Evolutionary conservation across 2,329 filamentous ascomycete genomes (phyloP).

Genomic region (Massarina eburnea): DNA sequence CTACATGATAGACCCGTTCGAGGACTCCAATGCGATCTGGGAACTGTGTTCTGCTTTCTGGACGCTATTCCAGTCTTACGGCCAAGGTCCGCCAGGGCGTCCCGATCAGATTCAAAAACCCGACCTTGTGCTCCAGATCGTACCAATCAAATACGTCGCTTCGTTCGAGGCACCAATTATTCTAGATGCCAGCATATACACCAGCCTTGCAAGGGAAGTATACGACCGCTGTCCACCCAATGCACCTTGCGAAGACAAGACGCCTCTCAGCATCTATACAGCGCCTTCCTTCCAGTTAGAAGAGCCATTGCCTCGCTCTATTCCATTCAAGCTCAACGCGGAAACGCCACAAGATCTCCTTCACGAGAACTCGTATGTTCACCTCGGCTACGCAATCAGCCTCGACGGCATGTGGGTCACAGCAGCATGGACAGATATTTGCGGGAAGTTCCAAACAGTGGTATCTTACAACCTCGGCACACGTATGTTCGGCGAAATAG

Average conservation of each 20-base stretch:
- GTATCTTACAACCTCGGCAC: conserved; percentile 70
- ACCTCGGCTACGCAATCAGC: conserved; percentile 77
- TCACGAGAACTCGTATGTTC: conserved; percentile 77
- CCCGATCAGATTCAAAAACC: conserved; percentile 32
- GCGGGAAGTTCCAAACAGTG: conserved; percentile 71
- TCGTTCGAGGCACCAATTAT: conserved; percentile 64
- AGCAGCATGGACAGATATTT: conserved; percentile 78
- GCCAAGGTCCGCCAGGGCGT: conserved; percentile 51
- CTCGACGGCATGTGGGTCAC: conserved; percentile 77
- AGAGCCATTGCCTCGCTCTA: conserved; percentile 66
- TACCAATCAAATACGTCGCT: conserved; percentile 69
- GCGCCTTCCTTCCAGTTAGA: conserved; percentile 74
- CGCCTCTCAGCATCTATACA: conserved; percentile 56
- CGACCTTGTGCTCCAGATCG: conserved; percentile 75
- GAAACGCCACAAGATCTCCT: conserved; percentile 72
- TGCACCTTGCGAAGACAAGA: conserved; percentile 31
- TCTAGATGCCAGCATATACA: conserved; percentile 62
- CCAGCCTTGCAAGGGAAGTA: conserved; percentile 69
- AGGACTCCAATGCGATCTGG: conserved; percentile 59
- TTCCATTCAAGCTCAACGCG: conserved; percentile 72
- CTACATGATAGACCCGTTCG: conserved; percentile 73
- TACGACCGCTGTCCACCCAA: conserved; percentile 71
- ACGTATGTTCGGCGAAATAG: conserved; percentile 66
- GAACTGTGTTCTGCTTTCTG: conserved; percentile 76
- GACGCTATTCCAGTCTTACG: conserved; percentile 67